Evolutionary conservation across 2,329 filamentous ascomycete species (phyloP).

Genomic region (Colletotrichum endophyticum): DNA sequence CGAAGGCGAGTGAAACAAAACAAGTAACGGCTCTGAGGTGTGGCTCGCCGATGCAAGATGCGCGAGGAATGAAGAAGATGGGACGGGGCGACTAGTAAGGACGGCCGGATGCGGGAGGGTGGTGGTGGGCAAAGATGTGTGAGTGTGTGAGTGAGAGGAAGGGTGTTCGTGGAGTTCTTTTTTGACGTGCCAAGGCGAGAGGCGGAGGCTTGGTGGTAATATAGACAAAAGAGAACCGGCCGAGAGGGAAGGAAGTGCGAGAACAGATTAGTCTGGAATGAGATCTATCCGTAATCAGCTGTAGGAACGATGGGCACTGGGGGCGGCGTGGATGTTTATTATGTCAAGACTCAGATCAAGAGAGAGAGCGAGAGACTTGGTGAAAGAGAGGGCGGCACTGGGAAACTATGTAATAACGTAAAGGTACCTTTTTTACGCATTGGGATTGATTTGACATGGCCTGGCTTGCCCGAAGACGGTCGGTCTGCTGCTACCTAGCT

Average conservation of each 20-base stretch:
- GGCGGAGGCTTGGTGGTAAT: not conserved
- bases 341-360: not conserved
- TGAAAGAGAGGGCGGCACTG: not conserved
- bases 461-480: not conserved
- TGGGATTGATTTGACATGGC: not conserved
- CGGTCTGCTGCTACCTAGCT: not conserved
- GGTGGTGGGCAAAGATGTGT: not conserved
- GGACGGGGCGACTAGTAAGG: not conserved
- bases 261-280: not conserved
- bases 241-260: not conserved
- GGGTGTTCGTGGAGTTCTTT: not conserved
- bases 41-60: not conserved
- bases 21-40: slow-evolving; percentile 12
- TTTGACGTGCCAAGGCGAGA: slow-evolving; percentile 16
- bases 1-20: slow-evolving; percentile 20
- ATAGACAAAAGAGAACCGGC: not conserved
- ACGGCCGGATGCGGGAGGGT: not conserved
- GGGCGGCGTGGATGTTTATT: not conserved
- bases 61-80: slow-evolving; percentile 4
- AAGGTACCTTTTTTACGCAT: not conserved
- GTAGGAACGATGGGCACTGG: not conserved
- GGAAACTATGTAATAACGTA: not conserved
- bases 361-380: not conserved
- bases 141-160: not conserved
- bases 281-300: not conserved